Conservation (phyloP, 768 basidiomycete genomes). For the Auricularia cornea region DNA sequence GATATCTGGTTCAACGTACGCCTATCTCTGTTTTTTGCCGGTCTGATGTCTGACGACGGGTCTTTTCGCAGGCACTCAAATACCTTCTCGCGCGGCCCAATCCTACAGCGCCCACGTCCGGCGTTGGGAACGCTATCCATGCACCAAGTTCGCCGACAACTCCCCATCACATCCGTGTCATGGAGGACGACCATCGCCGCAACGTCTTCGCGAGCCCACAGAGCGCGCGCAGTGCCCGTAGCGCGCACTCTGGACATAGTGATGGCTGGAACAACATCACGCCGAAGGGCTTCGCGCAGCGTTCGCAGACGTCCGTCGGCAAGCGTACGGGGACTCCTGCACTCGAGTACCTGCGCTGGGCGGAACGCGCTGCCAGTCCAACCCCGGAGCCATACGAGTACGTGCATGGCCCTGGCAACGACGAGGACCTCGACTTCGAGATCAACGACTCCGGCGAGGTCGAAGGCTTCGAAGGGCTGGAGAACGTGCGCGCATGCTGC, state of each 20-base stretch:
- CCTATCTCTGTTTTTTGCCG: slow-evolving; percentile 10
- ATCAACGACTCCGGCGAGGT: slow-evolving; percentile 66
- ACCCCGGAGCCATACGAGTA: slow-evolving; percentile 33
- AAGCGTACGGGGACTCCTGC: slow-evolving; percentile 90
- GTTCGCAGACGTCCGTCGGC: slow-evolving; percentile 70
- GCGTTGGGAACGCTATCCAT: slow-evolving; percentile 5
- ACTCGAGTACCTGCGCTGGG: slow-evolving; percentile 80
- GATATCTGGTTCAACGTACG: slow-evolving; percentile 92
- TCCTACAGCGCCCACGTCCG: slow-evolving; percentile 16
- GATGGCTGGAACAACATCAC: slow-evolving; percentile 63
- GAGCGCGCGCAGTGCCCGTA: slow-evolving; percentile 65
- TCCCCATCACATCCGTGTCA: slow-evolving; percentile 43
- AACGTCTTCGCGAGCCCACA: slow-evolving; percentile 50
- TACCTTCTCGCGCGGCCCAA: slow-evolving; percentile 78
- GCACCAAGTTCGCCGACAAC: slow-evolving; percentile 14
- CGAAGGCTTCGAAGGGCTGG: slow-evolving; percentile 82
- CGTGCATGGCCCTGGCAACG: slow-evolving; percentile 30
- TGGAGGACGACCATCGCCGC: slow-evolving; percentile 45
- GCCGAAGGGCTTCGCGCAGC: slow-evolving; percentile 50
- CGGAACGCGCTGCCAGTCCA: slow-evolving; percentile 72
- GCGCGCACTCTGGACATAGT: slow-evolving; percentile 38
- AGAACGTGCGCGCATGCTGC: slow-evolving; percentile 91
- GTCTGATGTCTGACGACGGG: slow-evolving; percentile 7
- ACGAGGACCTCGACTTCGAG: slow-evolving; percentile 74
- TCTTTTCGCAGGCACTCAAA: slow-evolving; percentile 64